A percentile compares a stretch with the other conserved stretches of the same genome.
Conservation (phyloP, 768 basidiomycete genomes). For the Porpolomopsis calyptriformis region DNA sequence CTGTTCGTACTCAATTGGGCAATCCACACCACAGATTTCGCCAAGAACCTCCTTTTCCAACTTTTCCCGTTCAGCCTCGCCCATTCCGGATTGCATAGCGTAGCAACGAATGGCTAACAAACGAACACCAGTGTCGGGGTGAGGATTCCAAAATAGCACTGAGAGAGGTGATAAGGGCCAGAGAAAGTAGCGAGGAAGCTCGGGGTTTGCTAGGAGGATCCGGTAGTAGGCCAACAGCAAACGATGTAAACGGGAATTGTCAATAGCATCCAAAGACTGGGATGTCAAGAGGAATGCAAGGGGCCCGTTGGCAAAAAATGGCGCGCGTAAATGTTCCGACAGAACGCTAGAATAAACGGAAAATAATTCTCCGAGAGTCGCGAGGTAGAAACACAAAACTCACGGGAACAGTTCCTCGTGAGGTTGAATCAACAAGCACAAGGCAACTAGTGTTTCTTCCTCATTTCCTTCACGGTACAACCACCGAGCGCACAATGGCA, state of each 20-base stretch:
- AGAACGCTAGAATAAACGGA: conserved; percentile 37
- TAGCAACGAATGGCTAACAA: conserved; percentile 72
- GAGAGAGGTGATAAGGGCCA: conserved; percentile 57
- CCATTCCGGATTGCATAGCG: conserved; percentile 65
- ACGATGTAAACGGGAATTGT: conserved; percentile 46
- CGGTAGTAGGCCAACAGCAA: conserved; percentile 75
- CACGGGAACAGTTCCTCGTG: conserved; percentile 68
- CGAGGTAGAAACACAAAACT: conserved; percentile 19
- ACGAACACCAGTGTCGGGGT: conserved; percentile 49
- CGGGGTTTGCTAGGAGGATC: conserved; percentile 61
- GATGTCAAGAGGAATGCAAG: conserved; percentile 34
- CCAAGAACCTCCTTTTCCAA: conserved; percentile 57
- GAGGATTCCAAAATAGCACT: conserved; percentile 31
- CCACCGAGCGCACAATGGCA: conserved; percentile 80
- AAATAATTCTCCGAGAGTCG: conserved; percentile 4
- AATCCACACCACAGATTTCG: conserved; percentile 47
- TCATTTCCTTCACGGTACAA: conserved; percentile 40
- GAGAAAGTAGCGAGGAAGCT: conserved; percentile 46
- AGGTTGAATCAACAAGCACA: conserved; percentile 54
- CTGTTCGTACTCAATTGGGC: conserved; percentile 45
- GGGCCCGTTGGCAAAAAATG: conserved; percentile 41
- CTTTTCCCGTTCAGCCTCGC: conserved; percentile 60
- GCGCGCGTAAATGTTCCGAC: conserved; percentile 35
- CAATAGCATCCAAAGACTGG: conserved; percentile 23
- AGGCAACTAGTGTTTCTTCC: conserved; percentile 44